Percentiles rank a stretch among this genome's conserved stretches.
phyloP scores from a whole-genome alignment of 2,329 filamentous ascomycete genomes.

The Cladophialophora yegresii region DNA sequence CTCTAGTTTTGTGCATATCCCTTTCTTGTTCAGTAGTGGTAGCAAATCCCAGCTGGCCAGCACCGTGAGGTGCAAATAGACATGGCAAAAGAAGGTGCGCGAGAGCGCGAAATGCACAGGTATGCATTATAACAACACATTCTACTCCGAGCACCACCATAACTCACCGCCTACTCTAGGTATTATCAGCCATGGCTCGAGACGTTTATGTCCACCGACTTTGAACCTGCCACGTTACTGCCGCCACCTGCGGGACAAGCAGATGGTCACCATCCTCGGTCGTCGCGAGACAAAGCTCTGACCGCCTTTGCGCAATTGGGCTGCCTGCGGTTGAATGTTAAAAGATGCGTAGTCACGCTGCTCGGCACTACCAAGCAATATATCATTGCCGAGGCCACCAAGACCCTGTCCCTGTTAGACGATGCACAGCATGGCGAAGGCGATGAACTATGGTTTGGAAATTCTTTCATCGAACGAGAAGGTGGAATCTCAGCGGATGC shows the following conservation, averaged over 20 bases:
- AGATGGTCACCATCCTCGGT: constrained; percentile 34
- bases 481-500: constrained; percentile 39
- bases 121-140: background rate
- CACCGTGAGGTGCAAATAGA: background rate
- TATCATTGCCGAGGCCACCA: constrained; percentile 56
- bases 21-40: background rate
- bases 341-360: constrained; percentile 53
- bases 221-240: constrained; percentile 20
- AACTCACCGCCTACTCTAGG: constrained; percentile 5
- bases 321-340: constrained; percentile 47
- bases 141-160: background rate
- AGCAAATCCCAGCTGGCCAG: background rate
- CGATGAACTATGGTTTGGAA: constrained; percentile 40
- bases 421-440: constrained; percentile 36
- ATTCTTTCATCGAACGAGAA: constrained; percentile 39
- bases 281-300: constrained; percentile 43
- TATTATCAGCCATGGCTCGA: constrained; percentile 35
- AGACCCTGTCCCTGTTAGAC: constrained; percentile 44
- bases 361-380: constrained; percentile 54
- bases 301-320: constrained; percentile 57
- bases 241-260: constrained; percentile 22
- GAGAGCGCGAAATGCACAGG: constrained; percentile 34
- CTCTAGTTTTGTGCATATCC: background rate
- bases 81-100: constrained; percentile 32
- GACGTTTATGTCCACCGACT: constrained; percentile 36